Evolutionary conservation across 768 basidiomycete genomes (phyloP).

Genomic region (Trametopsis cervina): DNA sequence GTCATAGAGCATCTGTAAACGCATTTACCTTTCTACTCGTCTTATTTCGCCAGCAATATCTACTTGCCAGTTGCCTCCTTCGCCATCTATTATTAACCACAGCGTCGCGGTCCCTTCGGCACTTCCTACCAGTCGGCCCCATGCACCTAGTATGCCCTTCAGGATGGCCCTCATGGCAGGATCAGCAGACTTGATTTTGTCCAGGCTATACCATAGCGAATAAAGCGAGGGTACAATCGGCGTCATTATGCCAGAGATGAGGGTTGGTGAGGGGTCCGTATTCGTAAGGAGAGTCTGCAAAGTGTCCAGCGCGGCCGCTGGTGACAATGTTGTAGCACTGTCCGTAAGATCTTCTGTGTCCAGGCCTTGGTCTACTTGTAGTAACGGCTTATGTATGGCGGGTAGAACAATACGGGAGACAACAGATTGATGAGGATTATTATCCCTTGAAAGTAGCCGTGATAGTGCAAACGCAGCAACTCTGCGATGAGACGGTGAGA

Average conservation of each 20-base stretch:
- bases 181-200: conserved; percentile 51
- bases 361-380: no score
- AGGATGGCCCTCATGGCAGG: conserved; percentile 55
- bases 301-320: conserved; percentile 39
- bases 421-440: conserved; percentile 19
- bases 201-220: conserved; percentile 49
- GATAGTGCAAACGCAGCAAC: conserved; percentile 66
- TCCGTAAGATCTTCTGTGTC: background rate
- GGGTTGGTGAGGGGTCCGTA: conserved; percentile 69
- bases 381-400: conserved; percentile 49
- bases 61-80: conserved; percentile 48
- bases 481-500: conserved; percentile 41
- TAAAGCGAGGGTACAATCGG: conserved; percentile 67
- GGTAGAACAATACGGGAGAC: conserved; percentile 35
- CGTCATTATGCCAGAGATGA: conserved; percentile 57
- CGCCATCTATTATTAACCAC: conserved; percentile 50
- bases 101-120: conserved; percentile 48
- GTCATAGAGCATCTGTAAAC: background rate
- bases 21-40: conserved; percentile 38
- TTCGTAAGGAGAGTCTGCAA: conserved; percentile 59
- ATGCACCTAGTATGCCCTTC: conserved; percentile 56
- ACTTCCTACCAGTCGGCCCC: conserved; percentile 60
- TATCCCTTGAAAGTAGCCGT: conserved; percentile 45
- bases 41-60: conserved; percentile 47
- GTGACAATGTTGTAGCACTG: conserved; percentile 13